Evolutionary conservation across 768 basidiomycete genomes (phyloP).

Genomic region (Tulasnella sp.): DNA sequence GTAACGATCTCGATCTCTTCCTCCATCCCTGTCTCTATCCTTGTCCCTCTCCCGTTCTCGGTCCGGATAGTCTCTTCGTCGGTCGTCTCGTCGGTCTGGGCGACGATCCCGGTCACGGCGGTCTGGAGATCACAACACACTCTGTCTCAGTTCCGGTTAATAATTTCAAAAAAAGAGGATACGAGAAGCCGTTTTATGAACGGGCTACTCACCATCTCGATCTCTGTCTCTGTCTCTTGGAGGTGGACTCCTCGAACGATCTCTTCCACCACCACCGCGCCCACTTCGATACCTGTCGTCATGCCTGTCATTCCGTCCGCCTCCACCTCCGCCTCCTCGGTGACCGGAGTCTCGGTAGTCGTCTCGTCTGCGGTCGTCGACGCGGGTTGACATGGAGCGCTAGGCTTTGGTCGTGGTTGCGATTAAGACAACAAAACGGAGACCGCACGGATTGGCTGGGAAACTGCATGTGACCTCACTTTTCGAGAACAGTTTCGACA

Average conservation of each 20-base stretch:
- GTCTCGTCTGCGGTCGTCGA: slow-evolving; percentile 23
- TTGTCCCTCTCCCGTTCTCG: slow-evolving; percentile 41
- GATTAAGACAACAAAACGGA: background rate
- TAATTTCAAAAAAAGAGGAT: background rate
- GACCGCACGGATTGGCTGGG: background rate
- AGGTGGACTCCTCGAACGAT: slow-evolving; percentile 21
- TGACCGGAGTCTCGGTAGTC: slow-evolving; percentile 15
- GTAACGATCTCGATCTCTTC: slow-evolving; percentile 42
- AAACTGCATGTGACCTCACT: slow-evolving; percentile 7
- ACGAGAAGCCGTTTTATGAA: background rate
- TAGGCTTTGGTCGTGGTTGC: background rate
- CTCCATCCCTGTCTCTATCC: slow-evolving; percentile 39
- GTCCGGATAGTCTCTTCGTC: slow-evolving; percentile 50
- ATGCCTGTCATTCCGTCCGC: slow-evolving; percentile 8
- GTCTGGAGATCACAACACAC: slow-evolving; percentile 5
- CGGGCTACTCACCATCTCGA: slow-evolving; percentile 16
- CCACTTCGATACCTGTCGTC: background rate
- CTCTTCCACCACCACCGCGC: background rate
- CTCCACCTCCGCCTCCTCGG: background rate
- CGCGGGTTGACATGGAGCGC: slow-evolving; percentile 16
- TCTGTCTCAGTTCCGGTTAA: slow-evolving; percentile 27
- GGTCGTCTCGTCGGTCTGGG: slow-evolving; percentile 41
- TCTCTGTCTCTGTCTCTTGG: slow-evolving; percentile 22
- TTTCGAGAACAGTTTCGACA: background rate
- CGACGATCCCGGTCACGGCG: slow-evolving; percentile 65